These are phyloP conservation scores for Violaceomyces palustris DNA, from an alignment of 1,284 basidiomycete genomes.

Conservation along the genomic window DNA sequence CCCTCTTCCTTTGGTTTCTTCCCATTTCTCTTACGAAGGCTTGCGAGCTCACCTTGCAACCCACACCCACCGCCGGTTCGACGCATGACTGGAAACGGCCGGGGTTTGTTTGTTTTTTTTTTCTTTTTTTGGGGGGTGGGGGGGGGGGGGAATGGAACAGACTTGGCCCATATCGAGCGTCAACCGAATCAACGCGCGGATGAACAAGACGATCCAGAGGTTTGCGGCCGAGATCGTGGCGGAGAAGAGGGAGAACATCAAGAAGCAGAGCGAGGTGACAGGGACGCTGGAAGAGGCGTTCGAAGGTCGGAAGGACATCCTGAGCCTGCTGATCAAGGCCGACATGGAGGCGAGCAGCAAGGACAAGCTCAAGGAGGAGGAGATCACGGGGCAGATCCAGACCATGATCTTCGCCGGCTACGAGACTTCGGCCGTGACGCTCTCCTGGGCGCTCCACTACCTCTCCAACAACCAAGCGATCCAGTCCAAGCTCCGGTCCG, in stretches of 20 bases:
- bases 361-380: conserved; percentile 63
- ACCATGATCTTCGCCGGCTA: conserved; percentile 77
- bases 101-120: neutral
- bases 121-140: no score
- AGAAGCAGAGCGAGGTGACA: neutral
- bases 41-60: neutral
- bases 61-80: no score
- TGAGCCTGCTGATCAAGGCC: conserved; percentile 14
- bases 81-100: no score
- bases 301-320: conserved; percentile 17
- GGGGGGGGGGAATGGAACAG: neutral
- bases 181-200: conserved; percentile 15
- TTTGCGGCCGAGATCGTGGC: conserved; percentile 15
- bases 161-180: conserved; percentile 18
- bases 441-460: conserved; percentile 71
- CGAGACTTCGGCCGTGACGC: conserved; percentile 71
- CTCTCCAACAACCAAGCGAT: conserved; percentile 63
- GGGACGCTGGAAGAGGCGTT: conserved; percentile 8
- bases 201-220: conserved; percentile 19
- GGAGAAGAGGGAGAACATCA: conserved; percentile 4
- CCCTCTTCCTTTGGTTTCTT: no score
- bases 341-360: conserved; percentile 25
- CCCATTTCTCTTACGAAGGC: no score
- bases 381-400: conserved; percentile 70
- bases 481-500: conserved; percentile 56